These are phyloP conservation scores for Collybia nuda DNA, from an alignment of 768 basidiomycete species.

Conservation along the genomic window DNA sequence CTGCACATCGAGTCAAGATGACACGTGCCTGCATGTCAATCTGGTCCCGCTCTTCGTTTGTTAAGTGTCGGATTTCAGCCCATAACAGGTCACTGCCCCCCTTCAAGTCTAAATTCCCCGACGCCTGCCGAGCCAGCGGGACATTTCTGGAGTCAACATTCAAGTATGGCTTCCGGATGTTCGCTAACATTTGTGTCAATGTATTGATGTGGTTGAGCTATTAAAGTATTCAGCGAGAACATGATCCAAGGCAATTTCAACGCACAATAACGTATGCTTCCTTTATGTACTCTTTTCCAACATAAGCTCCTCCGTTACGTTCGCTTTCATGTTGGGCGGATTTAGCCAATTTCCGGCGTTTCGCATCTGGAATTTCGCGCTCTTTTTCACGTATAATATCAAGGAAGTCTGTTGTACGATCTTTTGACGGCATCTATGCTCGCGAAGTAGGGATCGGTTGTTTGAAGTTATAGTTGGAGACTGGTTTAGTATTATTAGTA, in stretches of 20 bases:
- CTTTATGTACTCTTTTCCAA: conserved; percentile 67
- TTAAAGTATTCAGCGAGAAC: not conserved
- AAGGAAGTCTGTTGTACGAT: conserved; percentile 67
- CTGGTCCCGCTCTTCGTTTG: conserved; percentile 92
- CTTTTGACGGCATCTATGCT: conserved; percentile 49
- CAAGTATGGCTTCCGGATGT: conserved; percentile 85
- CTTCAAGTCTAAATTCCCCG: conserved; percentile 56
- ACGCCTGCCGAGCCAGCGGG: conserved; percentile 51
- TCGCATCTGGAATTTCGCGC: conserved; percentile 38
- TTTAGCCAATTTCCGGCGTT: conserved; percentile 47
- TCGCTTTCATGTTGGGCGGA: conserved; percentile 29
- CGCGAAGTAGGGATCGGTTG: no score
- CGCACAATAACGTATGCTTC: conserved; percentile 76
- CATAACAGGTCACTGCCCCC: conserved; percentile 45
- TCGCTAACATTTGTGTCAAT: conserved; percentile 67
- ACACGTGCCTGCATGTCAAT: conserved; percentile 91
- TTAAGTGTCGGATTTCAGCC: conserved; percentile 67
- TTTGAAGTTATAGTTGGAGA: no score
- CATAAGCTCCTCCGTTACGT: conserved; percentile 33
- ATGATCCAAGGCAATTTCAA: conserved; percentile 1
- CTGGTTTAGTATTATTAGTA: no score
- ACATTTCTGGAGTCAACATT: conserved; percentile 63
- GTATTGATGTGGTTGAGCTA: conserved; percentile 76
- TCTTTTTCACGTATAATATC: conserved; percentile 49
- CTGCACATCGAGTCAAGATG: conserved; percentile 82